Base-by-base conservation (phyloP, 805 yeast genomes). In the Saccharomycopsis microspora region DNA sequence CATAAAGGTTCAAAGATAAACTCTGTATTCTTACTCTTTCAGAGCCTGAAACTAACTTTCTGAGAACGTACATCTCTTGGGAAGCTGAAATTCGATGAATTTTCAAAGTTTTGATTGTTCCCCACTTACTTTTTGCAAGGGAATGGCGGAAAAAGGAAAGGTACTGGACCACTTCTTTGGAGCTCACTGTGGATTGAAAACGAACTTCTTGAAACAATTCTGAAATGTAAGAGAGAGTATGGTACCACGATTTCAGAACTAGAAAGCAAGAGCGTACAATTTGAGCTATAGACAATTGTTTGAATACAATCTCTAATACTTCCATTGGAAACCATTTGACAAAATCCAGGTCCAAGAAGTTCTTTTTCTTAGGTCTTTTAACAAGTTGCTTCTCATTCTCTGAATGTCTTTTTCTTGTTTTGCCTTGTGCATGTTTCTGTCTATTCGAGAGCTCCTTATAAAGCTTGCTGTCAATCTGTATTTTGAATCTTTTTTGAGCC, bases 241-340 rank as follows among this genome's bases (percentile, higher is more conserved):
- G 19, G 7, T 34, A 28, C 54, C 54, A 51, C 7, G 31, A 6
- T 32, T 48, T 48, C 33, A 44, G 45, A 19, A 51, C 54, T 5
- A 29, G 30, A 32, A 48, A 45, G 7, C 30, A 32, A 8, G 9
- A 7, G 31, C 38, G 11, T 4, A 48, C 11, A 28, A 51, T 48
- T 30, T 48, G 43, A 27, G 32, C 9, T 5, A 32, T 31, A n/a
- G 44, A 40, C 5, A 47, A 11, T 27, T 42, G 3, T 11, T 28
- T 32, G 45, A 51, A 50, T n/a, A 51, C 45, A 4, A 10, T 32
- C n/a, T 10, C 43, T 35, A 44, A 30, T 19, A 51, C 27, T 42
- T 49, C 51, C 3, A 35, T 39, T 4, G 54, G 52, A 5, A 48
- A 32, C 6, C 37, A 30, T 11, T 5, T 7, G 10, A 50, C 29